A percentile compares a stretch with the other conserved stretches of the same genome.
These are phyloP conservation scores for Candida adriatica DNA, from an alignment of 805 yeast genomes.

Conservation along the genomic window DNA sequence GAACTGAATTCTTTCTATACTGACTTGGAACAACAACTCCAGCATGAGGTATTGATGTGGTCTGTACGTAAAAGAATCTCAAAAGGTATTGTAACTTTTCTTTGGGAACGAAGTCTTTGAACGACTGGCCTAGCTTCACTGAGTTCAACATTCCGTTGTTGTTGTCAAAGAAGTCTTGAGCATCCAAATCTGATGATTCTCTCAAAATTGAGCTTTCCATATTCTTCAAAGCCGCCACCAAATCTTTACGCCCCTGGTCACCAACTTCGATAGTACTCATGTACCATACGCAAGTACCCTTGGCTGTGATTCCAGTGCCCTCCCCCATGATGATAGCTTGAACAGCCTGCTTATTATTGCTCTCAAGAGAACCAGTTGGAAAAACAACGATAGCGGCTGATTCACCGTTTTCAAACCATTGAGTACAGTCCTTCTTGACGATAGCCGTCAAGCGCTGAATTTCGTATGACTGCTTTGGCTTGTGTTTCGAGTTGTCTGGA, in stretches of 20 bases:
- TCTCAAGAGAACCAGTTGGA: slow-evolving; percentile 74
- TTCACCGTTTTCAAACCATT: slow-evolving; percentile 88
- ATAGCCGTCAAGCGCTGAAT: slow-evolving; percentile 74
- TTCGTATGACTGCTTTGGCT: slow-evolving; percentile 42
- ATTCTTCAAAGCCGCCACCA: slow-evolving; percentile 72
- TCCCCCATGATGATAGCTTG: slow-evolving; percentile 86
- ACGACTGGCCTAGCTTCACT: slow-evolving; percentile 77
- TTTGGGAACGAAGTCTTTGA: slow-evolving; percentile 78
- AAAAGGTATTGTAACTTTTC: slow-evolving; percentile 57
- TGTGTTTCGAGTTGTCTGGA: slow-evolving; percentile 33
- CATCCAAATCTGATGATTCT: slow-evolving; percentile 51
- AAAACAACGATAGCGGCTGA: slow-evolving; percentile 83
- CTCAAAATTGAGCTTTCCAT: slow-evolving; percentile 76
- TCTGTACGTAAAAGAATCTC: slow-evolving; percentile 57
- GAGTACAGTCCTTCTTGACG: slow-evolving; percentile 80
- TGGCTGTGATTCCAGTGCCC: slow-evolving; percentile 81
- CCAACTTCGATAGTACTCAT: slow-evolving; percentile 70
- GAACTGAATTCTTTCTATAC: slow-evolving; percentile 29
- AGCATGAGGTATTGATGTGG: slow-evolving; percentile 48
- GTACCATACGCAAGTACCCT: slow-evolving; percentile 88
- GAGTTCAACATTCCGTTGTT: slow-evolving; percentile 65
- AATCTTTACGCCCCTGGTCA: slow-evolving; percentile 63
- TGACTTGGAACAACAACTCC: slow-evolving; percentile 40
- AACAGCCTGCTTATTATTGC: slow-evolving; percentile 61
- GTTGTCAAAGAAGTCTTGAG: slow-evolving; percentile 30